phyloP scores from a whole-genome alignment of 2,329 filamentous ascomycete genomes.

The Neonectria neomacrospora region DNA sequence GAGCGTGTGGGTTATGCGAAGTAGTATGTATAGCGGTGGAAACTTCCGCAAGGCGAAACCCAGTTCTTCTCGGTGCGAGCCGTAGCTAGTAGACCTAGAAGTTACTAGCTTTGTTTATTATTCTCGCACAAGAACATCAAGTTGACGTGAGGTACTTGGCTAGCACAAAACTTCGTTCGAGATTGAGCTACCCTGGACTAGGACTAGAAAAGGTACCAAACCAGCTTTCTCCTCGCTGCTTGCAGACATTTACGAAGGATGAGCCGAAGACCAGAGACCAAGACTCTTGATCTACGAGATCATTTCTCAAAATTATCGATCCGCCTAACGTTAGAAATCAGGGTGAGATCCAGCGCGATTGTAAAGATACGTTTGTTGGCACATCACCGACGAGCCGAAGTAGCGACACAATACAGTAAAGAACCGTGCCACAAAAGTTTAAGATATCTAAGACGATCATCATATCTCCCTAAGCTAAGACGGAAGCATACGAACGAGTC shows the following conservation, averaged over 20 bases:
- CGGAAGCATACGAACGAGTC: not conserved
- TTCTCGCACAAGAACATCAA: not conserved
- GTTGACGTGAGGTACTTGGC: not conserved
- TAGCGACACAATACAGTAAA: not conserved
- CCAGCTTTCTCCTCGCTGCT: not conserved
- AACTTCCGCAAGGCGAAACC: not conserved
- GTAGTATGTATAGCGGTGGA: not conserved
- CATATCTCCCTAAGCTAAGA: not conserved
- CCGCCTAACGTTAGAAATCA: not conserved
- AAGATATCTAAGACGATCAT: not conserved
- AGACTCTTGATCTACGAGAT: too few species aligned
- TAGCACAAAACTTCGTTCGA: not conserved
- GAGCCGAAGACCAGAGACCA: too few species aligned
- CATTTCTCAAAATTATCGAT: not conserved
- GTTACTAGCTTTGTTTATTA: not conserved
- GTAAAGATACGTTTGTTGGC: not conserved
- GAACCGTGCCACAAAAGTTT: not conserved
- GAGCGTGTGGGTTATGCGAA: constrained; percentile 1
- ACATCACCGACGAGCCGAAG: not conserved
- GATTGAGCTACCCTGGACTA: not conserved
- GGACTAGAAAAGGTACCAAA: not conserved
- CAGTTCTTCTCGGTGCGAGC: not conserved
- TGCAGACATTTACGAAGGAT: not conserved
- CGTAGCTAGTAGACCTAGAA: not conserved
- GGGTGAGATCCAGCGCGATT: too few species aligned